Base-by-base conservation (phyloP, 768 basidiomycete genomes). In the Strobilomyces echinocephalus region DNA sequence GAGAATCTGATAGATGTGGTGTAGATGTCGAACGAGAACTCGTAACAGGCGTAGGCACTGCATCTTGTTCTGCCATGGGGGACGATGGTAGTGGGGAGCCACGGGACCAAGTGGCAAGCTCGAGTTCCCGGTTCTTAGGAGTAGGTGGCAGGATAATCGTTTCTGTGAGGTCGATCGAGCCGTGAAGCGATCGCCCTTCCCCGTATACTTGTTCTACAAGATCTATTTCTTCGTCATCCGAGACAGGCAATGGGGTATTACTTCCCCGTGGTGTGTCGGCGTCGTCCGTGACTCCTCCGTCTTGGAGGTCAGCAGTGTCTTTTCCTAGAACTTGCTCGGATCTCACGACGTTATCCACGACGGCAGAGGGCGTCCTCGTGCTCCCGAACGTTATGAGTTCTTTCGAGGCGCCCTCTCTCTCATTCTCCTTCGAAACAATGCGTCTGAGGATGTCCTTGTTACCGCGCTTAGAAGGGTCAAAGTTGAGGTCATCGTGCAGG, bases 181-280 rank as follows among this genome's bases (percentile, higher is more conserved):
- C 84, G 33, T 83, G 81, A 16, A 95, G 76, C 3, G 86, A 84
- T 55, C 87, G 79, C 46, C 87, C 82, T 34, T 80, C 71, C 14
- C 95, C 95, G 58, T 93, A 97, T 0, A 98, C 73, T 67, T 99
- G 97, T 65, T 99, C 97, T 5, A 98, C 92, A 7, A 99, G 78
- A 69, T 99, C 97, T 59, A 99, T 85, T 72, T 99, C 95, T 70
- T 95, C 93, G 26, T 88, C 84, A 12, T 83, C 82, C 45, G 67
- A 61, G 46, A 52, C 24, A 24, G 59, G 53, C 15, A 63, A 49
- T 60, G 48, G 20, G 34, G 60, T 43, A 64, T 63, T 49, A 47
- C 58, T 58, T 33, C 59, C 53, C 46, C 57, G 58, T 55, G 63
- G 61, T 8, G 65, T 62, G 38, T 65, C 56, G 2, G 35, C 30